Percentiles rank a stretch among this genome's conserved stretches.
Evolutionary conservation across 1,139 yeast genomes (phyloP).

Genomic region (Hemisphaericaspora lyxosophila): DNA sequence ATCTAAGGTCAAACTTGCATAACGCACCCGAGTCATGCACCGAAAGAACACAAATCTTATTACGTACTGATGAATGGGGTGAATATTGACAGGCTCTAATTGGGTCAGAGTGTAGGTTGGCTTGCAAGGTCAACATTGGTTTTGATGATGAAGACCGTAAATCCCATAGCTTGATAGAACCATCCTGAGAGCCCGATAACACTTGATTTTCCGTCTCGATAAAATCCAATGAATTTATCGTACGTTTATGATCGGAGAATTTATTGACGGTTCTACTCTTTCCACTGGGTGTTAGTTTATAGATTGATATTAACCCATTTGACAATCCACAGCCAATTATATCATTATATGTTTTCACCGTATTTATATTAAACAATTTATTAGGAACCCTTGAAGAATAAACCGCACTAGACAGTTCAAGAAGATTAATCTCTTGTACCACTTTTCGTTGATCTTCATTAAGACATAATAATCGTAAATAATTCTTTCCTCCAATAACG

Average conservation of each 20-base stretch:
- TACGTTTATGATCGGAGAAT: conserved; percentile 71
- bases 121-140: conserved; percentile 44
- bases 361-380: conserved; percentile 43
- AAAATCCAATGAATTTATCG: conserved; percentile 80
- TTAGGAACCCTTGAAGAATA: conserved; percentile 39
- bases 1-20: conserved; percentile 78
- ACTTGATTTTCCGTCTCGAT: conserved; percentile 55
- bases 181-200: conserved; percentile 90
- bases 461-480: conserved; percentile 49
- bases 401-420: conserved; percentile 48
- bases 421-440: conserved; percentile 40
- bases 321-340: conserved; percentile 45
- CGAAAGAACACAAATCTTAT: conserved; percentile 42
- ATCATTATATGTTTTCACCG: conserved; percentile 36
- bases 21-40: conserved; percentile 90
- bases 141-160: conserved; percentile 51
- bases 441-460: conserved; percentile 39
- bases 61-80: conserved; percentile 41
- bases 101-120: conserved; percentile 62
- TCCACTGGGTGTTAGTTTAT: conserved; percentile 36
- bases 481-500: conserved; percentile 60
- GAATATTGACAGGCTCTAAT: conserved; percentile 63
- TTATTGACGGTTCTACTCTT: conserved; percentile 42
- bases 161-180: conserved; percentile 87
- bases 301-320: conserved; percentile 37